Percentiles rank a stretch among this genome's conserved stretches.
Conservation (phyloP, 2,329 filamentous ascomycete genomes). For the Didymosphaeria variabile region DNA sequence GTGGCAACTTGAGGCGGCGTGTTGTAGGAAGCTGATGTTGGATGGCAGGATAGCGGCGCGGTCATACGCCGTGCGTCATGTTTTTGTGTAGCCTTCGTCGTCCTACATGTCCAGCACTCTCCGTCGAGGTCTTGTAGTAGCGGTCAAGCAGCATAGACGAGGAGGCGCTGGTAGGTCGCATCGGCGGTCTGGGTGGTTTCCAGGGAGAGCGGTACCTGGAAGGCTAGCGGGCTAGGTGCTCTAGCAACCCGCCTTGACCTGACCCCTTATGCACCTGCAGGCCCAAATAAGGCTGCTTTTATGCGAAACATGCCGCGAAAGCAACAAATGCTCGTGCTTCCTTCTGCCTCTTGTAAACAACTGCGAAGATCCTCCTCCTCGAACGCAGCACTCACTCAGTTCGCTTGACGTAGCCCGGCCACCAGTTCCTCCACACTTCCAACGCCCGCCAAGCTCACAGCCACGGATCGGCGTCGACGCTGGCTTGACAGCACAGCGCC, state of each 20-base stretch:
- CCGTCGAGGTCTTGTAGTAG: neutral
- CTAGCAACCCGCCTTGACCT: conserved; percentile 5
- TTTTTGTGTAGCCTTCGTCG: neutral
- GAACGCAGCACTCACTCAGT: neutral
- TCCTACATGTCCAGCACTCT: neutral
- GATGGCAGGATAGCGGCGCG: neutral
- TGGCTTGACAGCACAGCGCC: conserved; percentile 6
- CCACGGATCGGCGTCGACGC: conserved; percentile 9
- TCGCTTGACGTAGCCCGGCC: conserved; percentile 15
- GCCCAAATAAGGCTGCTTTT: conserved; percentile 14
- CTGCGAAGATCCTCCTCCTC: neutral
- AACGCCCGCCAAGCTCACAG: conserved; percentile 15
- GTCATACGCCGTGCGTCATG: neutral
- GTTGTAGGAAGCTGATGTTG: conserved; percentile 2
- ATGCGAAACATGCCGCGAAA: conserved; percentile 21
- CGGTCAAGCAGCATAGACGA: neutral
- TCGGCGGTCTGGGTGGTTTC: conserved; percentile 4
- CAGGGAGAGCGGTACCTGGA: conserved; percentile 1
- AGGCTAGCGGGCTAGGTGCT: neutral
- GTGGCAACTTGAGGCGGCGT: conserved; percentile 8
- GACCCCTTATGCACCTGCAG: conserved; percentile 14
- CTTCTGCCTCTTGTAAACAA: conserved; percentile 13
- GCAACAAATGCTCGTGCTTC: neutral
- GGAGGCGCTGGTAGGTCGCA: neutral
- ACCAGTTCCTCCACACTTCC: conserved; percentile 1